Percentiles rank a stretch among this genome's conserved stretches.
Conservation (phyloP, 1,139 yeast species). For the Hansenula sp. region DNA sequence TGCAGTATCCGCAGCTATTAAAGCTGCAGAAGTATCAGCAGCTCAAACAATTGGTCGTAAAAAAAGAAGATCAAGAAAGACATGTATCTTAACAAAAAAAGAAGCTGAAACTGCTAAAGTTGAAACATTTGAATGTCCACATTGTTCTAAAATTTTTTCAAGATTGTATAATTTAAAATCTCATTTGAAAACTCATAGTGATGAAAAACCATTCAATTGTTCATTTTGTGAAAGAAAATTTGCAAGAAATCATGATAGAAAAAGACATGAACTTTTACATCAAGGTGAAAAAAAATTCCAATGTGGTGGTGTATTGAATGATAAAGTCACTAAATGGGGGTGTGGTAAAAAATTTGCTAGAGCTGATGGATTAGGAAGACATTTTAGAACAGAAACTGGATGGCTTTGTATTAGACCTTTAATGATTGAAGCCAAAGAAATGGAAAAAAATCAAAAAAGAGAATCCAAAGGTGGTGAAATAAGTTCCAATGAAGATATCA, state of each 20-base stretch:
- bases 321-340: conserved; percentile 52
- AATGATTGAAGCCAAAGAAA: conserved; percentile 42
- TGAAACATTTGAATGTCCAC: conserved; percentile 35
- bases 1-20: conserved; percentile 11
- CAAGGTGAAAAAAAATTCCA: conserved; percentile 50
- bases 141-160: conserved; percentile 46
- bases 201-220: conserved; percentile 52
- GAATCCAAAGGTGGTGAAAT: not conserved
- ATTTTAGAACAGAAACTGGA: conserved; percentile 56
- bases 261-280: conserved; percentile 52
- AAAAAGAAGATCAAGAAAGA: conserved; percentile 8
- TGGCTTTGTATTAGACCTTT: conserved; percentile 52
- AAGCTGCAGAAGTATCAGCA: conserved; percentile 12
- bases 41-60: conserved; percentile 6
- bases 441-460: conserved; percentile 4
- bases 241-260: conserved; percentile 54
- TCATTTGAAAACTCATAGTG: conserved; percentile 52
- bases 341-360: conserved; percentile 56
- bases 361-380: conserved; percentile 54
- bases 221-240: conserved; percentile 43
- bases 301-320: conserved; percentile 49
- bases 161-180: conserved; percentile 53
- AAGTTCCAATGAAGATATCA: not conserved
- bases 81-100: conserved; percentile 2
- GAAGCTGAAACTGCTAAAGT: conserved; percentile 7